Base-by-base conservation (phyloP, 176 grass and related monocot species). In the Oropetium thomaeum region DNA sequence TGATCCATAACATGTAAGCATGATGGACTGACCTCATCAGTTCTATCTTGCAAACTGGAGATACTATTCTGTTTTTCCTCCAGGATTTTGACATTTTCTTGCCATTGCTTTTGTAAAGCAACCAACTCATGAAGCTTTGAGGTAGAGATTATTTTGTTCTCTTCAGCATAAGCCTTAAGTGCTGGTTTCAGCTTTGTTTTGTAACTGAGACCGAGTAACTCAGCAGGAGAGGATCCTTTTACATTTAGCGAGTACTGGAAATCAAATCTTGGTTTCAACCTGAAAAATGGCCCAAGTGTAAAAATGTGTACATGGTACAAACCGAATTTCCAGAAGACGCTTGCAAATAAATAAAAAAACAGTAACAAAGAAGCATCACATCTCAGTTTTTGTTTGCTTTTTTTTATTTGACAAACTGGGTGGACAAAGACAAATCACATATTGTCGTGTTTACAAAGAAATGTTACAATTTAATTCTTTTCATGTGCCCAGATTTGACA, bases 161-260 rank as follows among this genome's bases (percentile, higher is more conserved):
- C 88, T 67, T 89, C 89, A 75, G 54, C 66, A 27, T 88, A 84
- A 65, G 77, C 69, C 62, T 17, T 69, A 27, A 97, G 81, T 65
- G 79, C 86, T 41, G 91, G 91, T 68, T 97, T 97, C 51, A 97
- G 63, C 0, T 69, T 64, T 47, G 83, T 75, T 87, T 89, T 94
- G 75, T 98, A 98, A 62, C 57, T 70, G 31, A 34, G 31, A 62
- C 84, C 91, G 49, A 98, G 69, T 25, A 98, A 67, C 65, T 94
- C 89, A 38, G 63, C 75, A 51, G 95, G 79, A 4, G 79, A 72
- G n/a, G 84, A 92, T 51, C 91, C 95, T 85, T 92, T 90, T 55
- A 78, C 44, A 65, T 92, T 94, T 23, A 98, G 33, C 26, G 57
- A 62, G 62, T 92, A 98, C 13, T 90, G 87, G 82, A 98, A 98